Evolutionary conservation across 495 filamentous ascomycete species (phyloP), one percentile per base, ranked within the genome.

Genomic region (Mytilinidion resinicola): DNA sequence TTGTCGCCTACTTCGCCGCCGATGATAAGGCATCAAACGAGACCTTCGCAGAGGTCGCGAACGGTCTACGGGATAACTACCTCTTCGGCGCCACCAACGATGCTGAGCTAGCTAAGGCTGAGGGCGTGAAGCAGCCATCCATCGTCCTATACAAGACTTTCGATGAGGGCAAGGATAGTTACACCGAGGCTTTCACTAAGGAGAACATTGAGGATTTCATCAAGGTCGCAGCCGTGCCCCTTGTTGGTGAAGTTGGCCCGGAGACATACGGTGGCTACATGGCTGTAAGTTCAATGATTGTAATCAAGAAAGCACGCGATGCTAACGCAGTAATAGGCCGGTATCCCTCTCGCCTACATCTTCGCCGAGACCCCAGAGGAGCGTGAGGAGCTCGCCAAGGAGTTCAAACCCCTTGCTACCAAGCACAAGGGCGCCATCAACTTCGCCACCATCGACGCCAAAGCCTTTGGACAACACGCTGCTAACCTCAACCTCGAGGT

Each of bases 191-290:
- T 68, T 88, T 96, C 68, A 84, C 86, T 15, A 78, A 77, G 62
- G 85, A 89, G 61, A 79, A 81, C 43, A 88, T 99, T 66, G 82
- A 85, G 62, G 78, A 80, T 61, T 99, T 95, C 77, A 82, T 86
- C 66, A 95, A 89, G 75, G 84, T 82, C 35, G 79, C 91, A 44
- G 86, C 93, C 62, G 95, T 87, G 55, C 93, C 93, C 47, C 78
- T 97, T 65, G 86, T 99, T 68, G 93, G 93, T 56, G 95, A 99
- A 75, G 88, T 99, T 67, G 95, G 93, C 60, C 93, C 93, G 34
- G 93, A 99, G 74, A 99, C 93, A 62, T 99, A 99, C 75, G 82
- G 89, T 57, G 85, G 85, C 68, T 99, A 99, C 78, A 99, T 99
- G 86, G 84, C 88, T 51, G 83, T 84, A 73, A 61, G 80, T 82